Percentiles rank a stretch among this genome's conserved stretches.
phyloP scores from a whole-genome alignment of 257 asterid genomes.

The Solanum peruvianum region DNA sequence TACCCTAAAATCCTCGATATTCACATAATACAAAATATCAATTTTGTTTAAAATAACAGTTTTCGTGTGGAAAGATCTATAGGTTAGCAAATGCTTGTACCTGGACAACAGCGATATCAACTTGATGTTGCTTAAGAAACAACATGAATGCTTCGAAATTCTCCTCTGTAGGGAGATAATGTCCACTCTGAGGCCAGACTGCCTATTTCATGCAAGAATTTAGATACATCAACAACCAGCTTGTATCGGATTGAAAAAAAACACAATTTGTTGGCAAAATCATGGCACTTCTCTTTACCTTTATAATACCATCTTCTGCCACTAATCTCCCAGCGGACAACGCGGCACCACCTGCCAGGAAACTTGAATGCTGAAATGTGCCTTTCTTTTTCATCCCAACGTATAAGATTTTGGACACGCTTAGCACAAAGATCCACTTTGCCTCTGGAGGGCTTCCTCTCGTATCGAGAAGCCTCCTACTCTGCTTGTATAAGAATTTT shows the following conservation, averaged over 20 bases:
- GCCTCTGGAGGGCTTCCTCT: constrained; percentile 48
- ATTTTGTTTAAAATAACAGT: neutral
- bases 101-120: constrained; percentile 54
- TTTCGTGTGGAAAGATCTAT: neutral
- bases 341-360: constrained; percentile 90
- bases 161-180: constrained; percentile 91
- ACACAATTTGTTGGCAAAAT: neutral
- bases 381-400: constrained; percentile 78
- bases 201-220: constrained; percentile 29
- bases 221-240: neutral
- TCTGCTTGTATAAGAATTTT: constrained; percentile 41
- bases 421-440: constrained; percentile 84
- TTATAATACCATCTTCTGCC: constrained; percentile 59
- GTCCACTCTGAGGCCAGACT: constrained; percentile 97
- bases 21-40: accelerated
- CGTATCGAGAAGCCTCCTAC: constrained; percentile 50
- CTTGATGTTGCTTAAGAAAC: constrained; percentile 44
- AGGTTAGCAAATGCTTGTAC: constrained; percentile 16
- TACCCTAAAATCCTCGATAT: neutral
- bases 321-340: constrained; percentile 79
- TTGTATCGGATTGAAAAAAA: neutral
- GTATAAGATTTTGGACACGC: constrained; percentile 47
- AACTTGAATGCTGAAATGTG: constrained; percentile 83
- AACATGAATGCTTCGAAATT: constrained; percentile 68
- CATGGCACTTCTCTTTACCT: constrained; percentile 25